Evolutionary conservation across 164 flowering plant genomes (phyloP).

Genomic region (Tetracentron sinense): DNA sequence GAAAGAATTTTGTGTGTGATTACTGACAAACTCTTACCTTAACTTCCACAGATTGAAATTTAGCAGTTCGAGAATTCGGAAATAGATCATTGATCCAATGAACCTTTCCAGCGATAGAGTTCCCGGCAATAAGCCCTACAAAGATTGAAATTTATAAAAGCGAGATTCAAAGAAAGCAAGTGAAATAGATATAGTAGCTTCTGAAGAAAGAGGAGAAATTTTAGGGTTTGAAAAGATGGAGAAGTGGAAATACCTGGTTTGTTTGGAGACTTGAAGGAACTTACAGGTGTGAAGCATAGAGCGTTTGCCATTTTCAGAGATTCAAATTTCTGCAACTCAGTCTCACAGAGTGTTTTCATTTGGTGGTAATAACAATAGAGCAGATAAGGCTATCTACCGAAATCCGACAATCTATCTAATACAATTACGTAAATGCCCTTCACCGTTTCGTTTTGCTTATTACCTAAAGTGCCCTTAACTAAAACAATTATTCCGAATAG

Average conservation of each 20-base stretch:
- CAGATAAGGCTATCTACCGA: constrained; percentile 23
- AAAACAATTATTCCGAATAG: too few species aligned
- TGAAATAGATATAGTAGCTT: not conserved
- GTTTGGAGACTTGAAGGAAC: constrained; percentile 28
- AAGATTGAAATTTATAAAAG: not conserved
- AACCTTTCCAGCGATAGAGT: constrained; percentile 27
- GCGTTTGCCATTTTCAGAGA: constrained; percentile 42
- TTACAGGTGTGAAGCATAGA: constrained; percentile 34
- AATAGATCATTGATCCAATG: constrained; percentile 19
- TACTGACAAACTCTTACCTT: constrained; percentile 41
- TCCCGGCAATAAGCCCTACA: constrained; percentile 31
- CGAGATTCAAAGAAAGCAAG: not conserved
- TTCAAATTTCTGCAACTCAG: too few species aligned
- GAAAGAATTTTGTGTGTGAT: not conserved
- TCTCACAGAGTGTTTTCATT: not conserved
- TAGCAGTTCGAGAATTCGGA: constrained; percentile 21
- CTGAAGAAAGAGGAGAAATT: not conserved
- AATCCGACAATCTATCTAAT: not conserved
- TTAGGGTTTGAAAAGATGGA: not conserved
- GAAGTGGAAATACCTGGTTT: constrained; percentile 44
- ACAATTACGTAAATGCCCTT: constrained; percentile 3
- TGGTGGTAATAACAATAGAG: constrained; percentile 7
- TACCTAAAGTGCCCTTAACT: not conserved
- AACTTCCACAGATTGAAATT: constrained; percentile 34
- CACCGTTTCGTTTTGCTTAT: not conserved